These are phyloP conservation scores for Penicilliopsis zonata DNA, from an alignment of 495 filamentous ascomycete genomes.

Conservation along the genomic window DNA sequence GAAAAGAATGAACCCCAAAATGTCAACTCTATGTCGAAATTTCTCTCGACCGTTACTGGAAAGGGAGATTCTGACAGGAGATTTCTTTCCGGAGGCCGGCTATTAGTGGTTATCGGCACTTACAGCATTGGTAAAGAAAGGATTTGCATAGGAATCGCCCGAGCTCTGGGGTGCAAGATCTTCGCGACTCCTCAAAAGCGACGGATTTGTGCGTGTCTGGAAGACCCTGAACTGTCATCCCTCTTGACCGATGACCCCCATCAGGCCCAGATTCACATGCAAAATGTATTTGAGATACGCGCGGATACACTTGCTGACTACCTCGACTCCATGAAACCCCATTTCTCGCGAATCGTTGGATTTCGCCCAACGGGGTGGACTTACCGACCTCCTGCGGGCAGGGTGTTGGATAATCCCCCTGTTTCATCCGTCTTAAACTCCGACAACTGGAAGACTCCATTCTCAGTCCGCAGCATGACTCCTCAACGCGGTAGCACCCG, in stretches of 20 bases:
- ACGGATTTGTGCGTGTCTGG: constrained; percentile 70
- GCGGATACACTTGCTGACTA: constrained; percentile 84
- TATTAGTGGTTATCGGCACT: constrained; percentile 89
- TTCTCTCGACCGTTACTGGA: constrained; percentile 26
- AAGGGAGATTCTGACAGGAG: constrained; percentile 3
- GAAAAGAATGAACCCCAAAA: constrained; percentile 36
- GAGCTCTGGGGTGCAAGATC: constrained; percentile 79
- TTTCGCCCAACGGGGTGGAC: constrained; percentile 90
- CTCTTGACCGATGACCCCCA: constrained; percentile 67
- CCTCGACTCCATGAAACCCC: constrained; percentile 58
- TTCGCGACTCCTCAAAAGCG: constrained; percentile 75
- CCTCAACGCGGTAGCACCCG: constrained; percentile 69
- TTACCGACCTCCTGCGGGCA: constrained; percentile 58
- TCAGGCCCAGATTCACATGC: constrained; percentile 96
- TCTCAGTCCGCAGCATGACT: constrained; percentile 49
- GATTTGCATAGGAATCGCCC: constrained; percentile 84
- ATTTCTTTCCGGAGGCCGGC: constrained; percentile 36
- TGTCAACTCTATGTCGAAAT: constrained; percentile 50
- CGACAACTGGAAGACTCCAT: constrained; percentile 59
- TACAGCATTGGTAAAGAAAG: constrained; percentile 98
- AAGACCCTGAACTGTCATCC: constrained; percentile 67
- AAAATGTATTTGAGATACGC: constrained; percentile 80
- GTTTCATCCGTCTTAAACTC: constrained; percentile 61
- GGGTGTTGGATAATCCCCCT: constrained; percentile 50
- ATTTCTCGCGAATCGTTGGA: constrained; percentile 79